These are phyloP conservation scores for Bipolaris zeicola DNA, from an alignment of 2,329 filamentous ascomycete species.

Conservation along the genomic window DNA sequence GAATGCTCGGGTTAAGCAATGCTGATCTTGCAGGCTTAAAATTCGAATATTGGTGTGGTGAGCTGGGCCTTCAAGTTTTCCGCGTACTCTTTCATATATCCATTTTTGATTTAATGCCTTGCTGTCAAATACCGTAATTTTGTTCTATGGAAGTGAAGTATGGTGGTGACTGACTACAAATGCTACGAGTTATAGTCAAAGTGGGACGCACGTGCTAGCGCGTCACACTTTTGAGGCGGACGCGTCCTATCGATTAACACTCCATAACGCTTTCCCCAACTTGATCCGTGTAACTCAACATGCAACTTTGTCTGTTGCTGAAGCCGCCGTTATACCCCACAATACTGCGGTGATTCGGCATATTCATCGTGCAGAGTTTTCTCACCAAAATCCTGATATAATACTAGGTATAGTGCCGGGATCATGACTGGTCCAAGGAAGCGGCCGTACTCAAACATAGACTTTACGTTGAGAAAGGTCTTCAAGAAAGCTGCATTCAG, in stretches of 20 bases:
- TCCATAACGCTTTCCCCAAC: not conserved
- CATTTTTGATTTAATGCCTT: not conserved
- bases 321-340: not conserved
- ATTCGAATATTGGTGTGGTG: not conserved
- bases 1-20: no score
- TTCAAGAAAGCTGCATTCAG: conserved; percentile 77
- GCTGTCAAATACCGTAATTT: not conserved
- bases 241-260: conserved; percentile 8
- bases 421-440: conserved; percentile 42
- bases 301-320: not conserved
- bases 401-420: not conserved
- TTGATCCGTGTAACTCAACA: conserved; percentile 1
- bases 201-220: conserved; percentile 29
- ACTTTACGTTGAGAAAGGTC: conserved; percentile 74
- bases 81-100: not conserved
- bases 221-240: conserved; percentile 15
- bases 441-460: conserved; percentile 61
- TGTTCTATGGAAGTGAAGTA: not conserved
- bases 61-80: not conserved
- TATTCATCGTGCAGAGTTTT: not conserved
- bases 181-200: not conserved
- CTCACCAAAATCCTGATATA: not conserved
- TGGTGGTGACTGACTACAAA: not conserved
- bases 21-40: not conserved
- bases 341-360: not conserved